These are phyloP conservation scores for Basidiobolus meristosporus DNA, from an alignment of 371 early-diverging fungal species.

Conservation along the genomic window DNA sequence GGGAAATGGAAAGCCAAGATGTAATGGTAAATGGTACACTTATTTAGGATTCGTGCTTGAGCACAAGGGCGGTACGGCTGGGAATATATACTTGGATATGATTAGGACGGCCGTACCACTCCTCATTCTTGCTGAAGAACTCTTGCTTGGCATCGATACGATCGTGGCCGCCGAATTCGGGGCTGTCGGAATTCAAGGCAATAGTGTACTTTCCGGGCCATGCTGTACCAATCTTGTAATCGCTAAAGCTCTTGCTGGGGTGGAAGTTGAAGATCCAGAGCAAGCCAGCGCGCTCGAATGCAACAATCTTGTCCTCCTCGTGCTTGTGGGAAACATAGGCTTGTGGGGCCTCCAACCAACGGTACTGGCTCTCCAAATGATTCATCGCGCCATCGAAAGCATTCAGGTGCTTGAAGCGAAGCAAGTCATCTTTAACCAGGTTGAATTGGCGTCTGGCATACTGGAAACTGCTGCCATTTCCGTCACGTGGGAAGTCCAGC, in stretches of 20 bases:
- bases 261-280: slow-evolving; percentile 91
- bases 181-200: slow-evolving; percentile 59
- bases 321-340: slow-evolving; percentile 75
- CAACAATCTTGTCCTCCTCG: slow-evolving; percentile 79
- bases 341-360: slow-evolving; percentile 50
- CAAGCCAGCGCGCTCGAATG: slow-evolving; percentile 74
- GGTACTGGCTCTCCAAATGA: slow-evolving; percentile 35
- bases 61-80: slow-evolving; percentile 43
- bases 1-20: too few species aligned
- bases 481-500: slow-evolving; percentile 92
- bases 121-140: slow-evolving; percentile 41
- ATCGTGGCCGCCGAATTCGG: slow-evolving; percentile 58
- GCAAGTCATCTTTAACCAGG: slow-evolving; percentile 58
- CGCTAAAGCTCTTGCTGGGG: slow-evolving; percentile 59
- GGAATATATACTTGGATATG: slow-evolving; percentile 69
- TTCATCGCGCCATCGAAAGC: slow-evolving; percentile 79
- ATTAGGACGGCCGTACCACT: slow-evolving; percentile 50
- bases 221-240: slow-evolving; percentile 67
- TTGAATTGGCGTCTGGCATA: slow-evolving; percentile 91
- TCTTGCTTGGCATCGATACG: slow-evolving; percentile 36
- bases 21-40: too few species aligned
- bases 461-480: slow-evolving; percentile 81
- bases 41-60: slow-evolving; percentile 6
- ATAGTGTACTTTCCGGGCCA: slow-evolving; percentile 48
- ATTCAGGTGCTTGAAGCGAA: slow-evolving; percentile 83